These are phyloP conservation scores for Geosmithia putterillii DNA, from an alignment of 2,329 filamentous ascomycete genomes.

Conservation along the genomic window DNA sequence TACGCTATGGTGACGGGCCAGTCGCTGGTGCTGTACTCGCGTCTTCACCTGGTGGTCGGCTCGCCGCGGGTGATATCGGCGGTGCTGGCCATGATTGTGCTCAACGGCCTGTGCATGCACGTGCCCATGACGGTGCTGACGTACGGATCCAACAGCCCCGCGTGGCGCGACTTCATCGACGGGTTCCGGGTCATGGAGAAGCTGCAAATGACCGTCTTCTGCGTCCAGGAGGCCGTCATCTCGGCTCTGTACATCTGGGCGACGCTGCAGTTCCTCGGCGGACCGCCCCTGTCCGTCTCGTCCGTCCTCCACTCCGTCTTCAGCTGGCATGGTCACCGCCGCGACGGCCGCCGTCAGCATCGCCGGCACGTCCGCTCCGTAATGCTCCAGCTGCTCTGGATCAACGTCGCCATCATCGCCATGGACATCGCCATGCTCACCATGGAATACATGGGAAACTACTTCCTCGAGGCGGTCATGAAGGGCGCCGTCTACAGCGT, in stretches of 20 bases:
- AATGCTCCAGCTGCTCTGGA: conserved; percentile 21
- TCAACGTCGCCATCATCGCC: conserved; percentile 23
- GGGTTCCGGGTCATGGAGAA: conserved; percentile 28
- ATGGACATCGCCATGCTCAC: conserved; percentile 20
- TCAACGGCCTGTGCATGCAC: conserved; percentile 36
- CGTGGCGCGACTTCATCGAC: conserved; percentile 1
- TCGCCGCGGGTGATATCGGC: conserved; percentile 31
- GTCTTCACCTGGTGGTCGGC: conserved; percentile 43
- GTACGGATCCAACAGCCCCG: conserved; percentile 29
- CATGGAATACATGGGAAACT: conserved; percentile 11
- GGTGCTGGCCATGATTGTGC: conserved; percentile 41
- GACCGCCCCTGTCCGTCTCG: not conserved
- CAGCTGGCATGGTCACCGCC: too few species aligned
- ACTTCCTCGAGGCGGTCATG: conserved; percentile 11
- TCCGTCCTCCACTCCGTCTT: too few species aligned
- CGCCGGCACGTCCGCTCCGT: not conserved
- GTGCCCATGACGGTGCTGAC: conserved; percentile 38
- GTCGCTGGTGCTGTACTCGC: conserved; percentile 45
- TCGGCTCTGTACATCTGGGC: conserved; percentile 36
- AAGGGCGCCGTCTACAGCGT: conserved; percentile 18
- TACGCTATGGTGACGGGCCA: conserved; percentile 42
- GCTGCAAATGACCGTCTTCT: conserved; percentile 37
- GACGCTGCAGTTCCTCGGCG: conserved; percentile 26
- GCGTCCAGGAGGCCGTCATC: conserved; percentile 34
- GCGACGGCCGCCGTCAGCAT: not conserved